Conservation (phyloP, 176 grass and related monocot species). For the Oryza nivara region DNA sequence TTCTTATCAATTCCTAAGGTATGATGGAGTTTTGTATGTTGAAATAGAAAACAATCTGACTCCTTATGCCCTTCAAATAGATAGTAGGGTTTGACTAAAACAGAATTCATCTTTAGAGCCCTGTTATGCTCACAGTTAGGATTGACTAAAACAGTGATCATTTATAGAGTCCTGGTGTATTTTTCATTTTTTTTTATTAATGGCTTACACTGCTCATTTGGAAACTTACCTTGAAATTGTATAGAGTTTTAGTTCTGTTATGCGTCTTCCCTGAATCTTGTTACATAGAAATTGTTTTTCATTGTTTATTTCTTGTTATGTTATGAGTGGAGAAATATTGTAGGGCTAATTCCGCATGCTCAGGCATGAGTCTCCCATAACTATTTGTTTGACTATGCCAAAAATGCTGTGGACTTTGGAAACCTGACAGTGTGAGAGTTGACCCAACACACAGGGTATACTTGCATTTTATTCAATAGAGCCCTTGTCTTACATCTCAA, state of each 20-base stretch:
- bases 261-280: background rate
- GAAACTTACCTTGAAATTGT: background rate
- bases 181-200: conserved; percentile 1
- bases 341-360: background rate
- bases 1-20: background rate
- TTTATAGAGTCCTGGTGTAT: background rate
- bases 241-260: conserved; percentile 8
- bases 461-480: background rate
- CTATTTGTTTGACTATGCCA: background rate
- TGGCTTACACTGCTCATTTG: background rate
- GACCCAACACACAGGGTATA: background rate
- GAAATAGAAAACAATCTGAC: background rate
- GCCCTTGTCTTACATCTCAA: background rate
- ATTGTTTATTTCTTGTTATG: background rate
- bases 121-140: background rate
- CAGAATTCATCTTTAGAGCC: conserved; percentile 5
- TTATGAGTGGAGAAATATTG: background rate
- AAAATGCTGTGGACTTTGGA: background rate
- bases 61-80: conserved; percentile 16
- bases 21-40: background rate
- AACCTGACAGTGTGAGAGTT: background rate
- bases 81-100: background rate
- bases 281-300: background rate
- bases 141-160: background rate
- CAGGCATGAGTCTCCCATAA: too few relatives aligned